Base-by-base conservation (phyloP, 2,329 filamentous ascomycete species). In the Sporothrix sp. region DNA sequence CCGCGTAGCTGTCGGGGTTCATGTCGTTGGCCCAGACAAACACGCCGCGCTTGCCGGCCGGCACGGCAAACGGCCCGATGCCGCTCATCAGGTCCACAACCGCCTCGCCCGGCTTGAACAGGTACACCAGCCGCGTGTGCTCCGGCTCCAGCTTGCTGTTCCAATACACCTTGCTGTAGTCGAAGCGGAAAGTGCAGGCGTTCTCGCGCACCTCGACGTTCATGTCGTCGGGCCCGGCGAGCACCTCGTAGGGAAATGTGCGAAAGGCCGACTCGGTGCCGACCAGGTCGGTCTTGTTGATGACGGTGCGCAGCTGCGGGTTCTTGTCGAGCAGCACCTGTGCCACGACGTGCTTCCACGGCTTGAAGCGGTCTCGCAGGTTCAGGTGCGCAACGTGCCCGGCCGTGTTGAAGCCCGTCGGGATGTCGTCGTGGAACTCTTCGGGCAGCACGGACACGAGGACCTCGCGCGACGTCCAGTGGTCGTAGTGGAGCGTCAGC, bases 81-180 rank as follows among this genome's bases (percentile, higher is more conserved):
- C 93, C 93, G 1, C 90, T 91, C 91, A 97, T 98, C 57, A 96
- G 85, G 66, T 98, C 93, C 69, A 85, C 93, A 1, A 97, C 86
- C 3, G 89, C 89, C 62, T 97, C 86, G 35, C 93, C 90, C 7
- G 85, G 81, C 51, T 79, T 71, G 71, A 97, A 96, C 50, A 83
- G 69, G 48, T 76, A 71, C 53, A 91, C 80, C 14, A 97, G 72
- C 3, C 93, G 77, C 57, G 84, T 81, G 67, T 98, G 93, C 67
- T 98, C 93, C 1, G 82, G 86, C 61, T 94, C 84, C 13, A 98
- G 78, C 58, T 91, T 82, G 61, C 82, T 89, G 68, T 98, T 98
- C 91, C 91, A 98, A 73, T 98, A 98, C 4, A 98, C 93, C 59
- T 94, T 94, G 55, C 85, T 80, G 66, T 95, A 98, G 71, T 98